Percentiles rank a stretch among this genome's conserved stretches.
Evolutionary conservation across 2,329 filamentous ascomycete genomes (phyloP).

Genomic region (Pestalotiopsis sp.): DNA sequence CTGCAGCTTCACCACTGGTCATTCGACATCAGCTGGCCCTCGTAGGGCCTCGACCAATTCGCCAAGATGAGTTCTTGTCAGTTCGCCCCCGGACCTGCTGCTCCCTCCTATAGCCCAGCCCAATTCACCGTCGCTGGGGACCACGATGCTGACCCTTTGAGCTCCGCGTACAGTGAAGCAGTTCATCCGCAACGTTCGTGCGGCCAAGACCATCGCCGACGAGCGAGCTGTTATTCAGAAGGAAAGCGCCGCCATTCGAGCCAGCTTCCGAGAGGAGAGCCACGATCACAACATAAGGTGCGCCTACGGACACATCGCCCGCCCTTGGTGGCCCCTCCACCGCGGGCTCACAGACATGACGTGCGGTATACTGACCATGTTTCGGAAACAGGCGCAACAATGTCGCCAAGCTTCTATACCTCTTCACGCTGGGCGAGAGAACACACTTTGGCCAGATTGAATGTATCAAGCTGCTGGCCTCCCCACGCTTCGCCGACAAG

Average conservation of each 20-base stretch:
- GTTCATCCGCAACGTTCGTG: slow-evolving; percentile 98
- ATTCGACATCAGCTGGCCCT: slow-evolving; percentile 14
- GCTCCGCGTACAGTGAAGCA: slow-evolving; percentile 76
- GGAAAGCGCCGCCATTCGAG: slow-evolving; percentile 95
- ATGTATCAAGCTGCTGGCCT: slow-evolving; percentile 95
- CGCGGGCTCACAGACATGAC: background rate
- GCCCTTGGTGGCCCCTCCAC: background rate
- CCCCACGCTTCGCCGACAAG: slow-evolving; percentile 97
- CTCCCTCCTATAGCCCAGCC: background rate
- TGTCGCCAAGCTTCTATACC: slow-evolving; percentile 96
- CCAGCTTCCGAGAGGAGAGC: slow-evolving; percentile 97
- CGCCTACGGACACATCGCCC: slow-evolving; percentile 16
- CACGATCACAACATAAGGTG: slow-evolving; percentile 89
- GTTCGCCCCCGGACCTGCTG: background rate
- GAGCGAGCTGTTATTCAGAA: slow-evolving; percentile 98
- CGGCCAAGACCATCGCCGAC: slow-evolving; percentile 98
- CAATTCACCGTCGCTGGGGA: background rate
- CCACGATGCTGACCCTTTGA: background rate
- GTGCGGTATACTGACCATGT: slow-evolving; percentile 13
- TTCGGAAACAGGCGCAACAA: slow-evolving; percentile 79
- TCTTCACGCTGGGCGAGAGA: slow-evolving; percentile 95
- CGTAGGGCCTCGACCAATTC: slow-evolving; percentile 14
- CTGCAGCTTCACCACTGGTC: slow-evolving; percentile 8
- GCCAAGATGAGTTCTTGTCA: slow-evolving; percentile 20
- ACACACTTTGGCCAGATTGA: slow-evolving; percentile 99